Evolutionary conservation across 2,329 filamentous ascomycete genomes (phyloP).

Genomic region (Calonectria hawksworthii): DNA sequence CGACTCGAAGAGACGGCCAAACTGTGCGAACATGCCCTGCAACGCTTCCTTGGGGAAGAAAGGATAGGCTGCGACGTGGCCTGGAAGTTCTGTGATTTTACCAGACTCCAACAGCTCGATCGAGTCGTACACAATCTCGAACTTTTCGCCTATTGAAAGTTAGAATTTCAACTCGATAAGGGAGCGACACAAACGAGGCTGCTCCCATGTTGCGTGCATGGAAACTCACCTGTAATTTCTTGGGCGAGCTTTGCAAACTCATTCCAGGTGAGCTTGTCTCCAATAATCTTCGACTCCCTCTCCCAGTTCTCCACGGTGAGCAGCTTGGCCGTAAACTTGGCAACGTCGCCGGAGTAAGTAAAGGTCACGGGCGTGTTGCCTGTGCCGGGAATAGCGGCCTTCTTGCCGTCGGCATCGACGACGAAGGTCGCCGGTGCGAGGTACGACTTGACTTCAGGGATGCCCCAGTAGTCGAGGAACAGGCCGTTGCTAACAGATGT

Average conservation of each 20-base stretch:
- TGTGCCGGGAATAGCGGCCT: background rate
- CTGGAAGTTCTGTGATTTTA: background rate
- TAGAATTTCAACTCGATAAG: background rate
- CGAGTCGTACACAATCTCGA: background rate
- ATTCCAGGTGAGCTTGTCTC: background rate
- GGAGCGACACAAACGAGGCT: background rate
- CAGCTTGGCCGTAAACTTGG: background rate
- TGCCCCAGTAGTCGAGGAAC: conserved; percentile 9
- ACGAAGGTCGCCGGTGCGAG: background rate
- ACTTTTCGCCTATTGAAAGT: background rate
- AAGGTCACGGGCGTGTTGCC: background rate
- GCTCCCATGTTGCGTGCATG: background rate
- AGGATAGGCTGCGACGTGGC: background rate
- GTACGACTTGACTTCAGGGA: background rate
- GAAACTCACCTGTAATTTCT: background rate
- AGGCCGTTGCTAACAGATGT: background rate
- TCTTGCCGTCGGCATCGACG: background rate
- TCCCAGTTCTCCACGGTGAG: background rate
- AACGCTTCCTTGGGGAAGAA: background rate
- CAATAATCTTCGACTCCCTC: background rate
- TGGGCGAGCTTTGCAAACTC: background rate
- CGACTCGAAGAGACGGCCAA: background rate
- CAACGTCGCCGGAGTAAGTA: background rate
- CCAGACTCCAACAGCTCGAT: background rate
- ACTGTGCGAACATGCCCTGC: background rate